A percentile compares a stretch with the other conserved stretches of the same genome.
Evolutionary conservation across 805 yeast genomes (phyloP).

Genomic region (Teunomyces kruisii): DNA sequence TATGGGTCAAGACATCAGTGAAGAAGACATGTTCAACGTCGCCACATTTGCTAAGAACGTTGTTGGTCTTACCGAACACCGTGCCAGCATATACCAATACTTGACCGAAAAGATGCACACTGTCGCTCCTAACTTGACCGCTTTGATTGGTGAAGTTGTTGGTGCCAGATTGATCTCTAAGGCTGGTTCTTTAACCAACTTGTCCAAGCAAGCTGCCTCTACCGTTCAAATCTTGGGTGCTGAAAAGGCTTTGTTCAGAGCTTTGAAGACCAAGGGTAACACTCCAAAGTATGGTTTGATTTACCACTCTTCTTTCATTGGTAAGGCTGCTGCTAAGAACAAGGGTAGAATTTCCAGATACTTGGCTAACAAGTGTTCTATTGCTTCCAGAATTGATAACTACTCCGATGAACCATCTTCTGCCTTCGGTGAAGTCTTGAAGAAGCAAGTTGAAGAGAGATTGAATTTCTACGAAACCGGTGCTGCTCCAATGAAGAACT

Average conservation of each 20-base stretch:
- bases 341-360: constrained; percentile 99
- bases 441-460: constrained; percentile 97
- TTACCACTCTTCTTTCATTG: constrained; percentile 92
- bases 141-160: constrained; percentile 96
- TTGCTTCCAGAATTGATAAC: constrained; percentile 97
- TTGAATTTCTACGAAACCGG: constrained; percentile 95
- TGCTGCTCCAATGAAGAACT: constrained; percentile 92
- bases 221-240: constrained; percentile 98
- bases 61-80: constrained; percentile 87
- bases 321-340: constrained; percentile 92
- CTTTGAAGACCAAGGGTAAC: constrained; percentile 93
- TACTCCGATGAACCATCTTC: constrained; percentile 92
- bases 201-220: constrained; percentile 98
- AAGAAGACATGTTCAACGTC: constrained; percentile 90
- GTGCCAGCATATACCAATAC: constrained; percentile 79
- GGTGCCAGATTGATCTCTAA: constrained; percentile 98
- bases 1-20: constrained; percentile 98
- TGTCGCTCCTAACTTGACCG: constrained; percentile 96
- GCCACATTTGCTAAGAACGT: constrained; percentile 91
- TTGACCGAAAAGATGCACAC: constrained; percentile 94
- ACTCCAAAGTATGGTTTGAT: constrained; percentile 96
- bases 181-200: constrained; percentile 94
- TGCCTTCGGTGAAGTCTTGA: constrained; percentile 85
- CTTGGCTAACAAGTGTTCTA: constrained; percentile 97
- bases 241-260: constrained; percentile 94